Percentiles rank a stretch among this genome's conserved stretches.
Conservation (phyloP, 2,329 filamentous ascomycete species). For the Pseudogymnoascus sp. region DNA sequence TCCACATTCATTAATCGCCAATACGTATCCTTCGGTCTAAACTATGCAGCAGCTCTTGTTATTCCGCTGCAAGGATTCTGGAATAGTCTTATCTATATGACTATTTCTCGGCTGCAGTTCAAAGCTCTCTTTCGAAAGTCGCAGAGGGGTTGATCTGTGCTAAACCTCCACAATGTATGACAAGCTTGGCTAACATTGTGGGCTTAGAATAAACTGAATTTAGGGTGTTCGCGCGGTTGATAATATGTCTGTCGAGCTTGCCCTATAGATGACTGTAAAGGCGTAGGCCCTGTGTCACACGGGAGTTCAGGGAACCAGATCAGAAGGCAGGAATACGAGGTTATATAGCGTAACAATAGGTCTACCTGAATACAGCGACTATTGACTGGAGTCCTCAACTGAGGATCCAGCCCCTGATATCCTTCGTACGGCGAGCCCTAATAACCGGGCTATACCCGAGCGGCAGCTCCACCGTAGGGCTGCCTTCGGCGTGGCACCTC, state of each 20-base stretch:
- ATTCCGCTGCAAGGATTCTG: constrained; percentile 61
- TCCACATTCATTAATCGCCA: constrained; percentile 7
- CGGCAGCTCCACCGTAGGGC: too few relatives aligned
- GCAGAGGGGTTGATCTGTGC: not conserved
- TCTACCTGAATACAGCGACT: too few relatives aligned
- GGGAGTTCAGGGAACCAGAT: too few relatives aligned
- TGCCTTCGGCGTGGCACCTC: too few relatives aligned
- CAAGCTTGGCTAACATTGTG: not conserved
- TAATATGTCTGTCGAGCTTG: not conserved
- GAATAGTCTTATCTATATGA: constrained; percentile 38
- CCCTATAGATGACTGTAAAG: too few relatives aligned
- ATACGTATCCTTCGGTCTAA: constrained; percentile 7
- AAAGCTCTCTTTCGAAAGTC: not conserved
- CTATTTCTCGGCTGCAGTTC: not conserved
- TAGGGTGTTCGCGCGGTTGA: not conserved
- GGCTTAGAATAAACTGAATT: not conserved
- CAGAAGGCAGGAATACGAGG: too few relatives aligned
- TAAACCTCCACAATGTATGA: not conserved
- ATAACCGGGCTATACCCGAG: too few relatives aligned
- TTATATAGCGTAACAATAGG: too few relatives aligned
- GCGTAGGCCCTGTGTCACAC: too few relatives aligned
- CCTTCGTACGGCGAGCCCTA: too few relatives aligned
- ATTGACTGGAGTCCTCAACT: too few relatives aligned
- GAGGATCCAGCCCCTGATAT: too few relatives aligned
- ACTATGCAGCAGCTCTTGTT: constrained; percentile 11